Evolutionary conservation across 352 stramenopile species (phyloP).

Genomic region (Pythium aphanidermatum): DNA sequence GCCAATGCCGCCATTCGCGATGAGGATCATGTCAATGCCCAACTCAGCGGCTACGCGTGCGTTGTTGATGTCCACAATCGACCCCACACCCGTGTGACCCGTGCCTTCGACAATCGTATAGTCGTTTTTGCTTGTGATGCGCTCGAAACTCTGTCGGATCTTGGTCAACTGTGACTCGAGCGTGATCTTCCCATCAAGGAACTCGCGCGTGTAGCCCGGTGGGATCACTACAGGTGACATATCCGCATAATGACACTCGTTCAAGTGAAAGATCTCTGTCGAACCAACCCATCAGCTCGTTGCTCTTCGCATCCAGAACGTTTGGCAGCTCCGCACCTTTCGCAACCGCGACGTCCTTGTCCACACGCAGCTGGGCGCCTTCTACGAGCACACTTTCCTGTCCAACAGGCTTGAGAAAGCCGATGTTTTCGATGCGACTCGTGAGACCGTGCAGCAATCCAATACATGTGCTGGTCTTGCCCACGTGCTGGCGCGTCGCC

Average conservation of each 20-base stretch:
- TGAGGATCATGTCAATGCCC: conserved; percentile 91
- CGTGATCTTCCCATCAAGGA: conserved; percentile 90
- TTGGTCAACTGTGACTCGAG: conserved; percentile 63
- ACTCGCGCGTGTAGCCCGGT: conserved; percentile 94
- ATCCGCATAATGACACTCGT: conserved; percentile 89
- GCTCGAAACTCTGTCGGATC: conserved; percentile 64
- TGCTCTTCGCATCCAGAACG: too few relatives aligned
- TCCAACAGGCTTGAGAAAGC: conserved; percentile 95
- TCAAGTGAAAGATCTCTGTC: conserved; percentile 92
- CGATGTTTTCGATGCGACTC: conserved; percentile 82
- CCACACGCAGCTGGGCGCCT: conserved; percentile 66
- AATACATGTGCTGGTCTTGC: conserved; percentile 92
- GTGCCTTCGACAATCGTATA: conserved; percentile 82
- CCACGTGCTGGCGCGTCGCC: conserved; percentile 84
- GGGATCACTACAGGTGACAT: conserved; percentile 97
- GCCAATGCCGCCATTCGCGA: conserved; percentile 95
- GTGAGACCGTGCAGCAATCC: conserved; percentile 91
- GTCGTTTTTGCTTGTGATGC: conserved; percentile 57
- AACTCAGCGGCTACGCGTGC: conserved; percentile 90
- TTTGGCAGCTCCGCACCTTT: conserved; percentile 87
- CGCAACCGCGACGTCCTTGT: conserved; percentile 87
- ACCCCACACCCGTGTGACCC: conserved; percentile 94
- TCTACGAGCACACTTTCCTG: conserved; percentile 87
- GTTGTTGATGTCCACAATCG: conserved; percentile 96
- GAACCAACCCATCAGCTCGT: too few relatives aligned